phyloP scores from a whole-genome alignment of 2,329 filamentous ascomycete genomes.

The Chaetomiaceae sp. region DNA sequence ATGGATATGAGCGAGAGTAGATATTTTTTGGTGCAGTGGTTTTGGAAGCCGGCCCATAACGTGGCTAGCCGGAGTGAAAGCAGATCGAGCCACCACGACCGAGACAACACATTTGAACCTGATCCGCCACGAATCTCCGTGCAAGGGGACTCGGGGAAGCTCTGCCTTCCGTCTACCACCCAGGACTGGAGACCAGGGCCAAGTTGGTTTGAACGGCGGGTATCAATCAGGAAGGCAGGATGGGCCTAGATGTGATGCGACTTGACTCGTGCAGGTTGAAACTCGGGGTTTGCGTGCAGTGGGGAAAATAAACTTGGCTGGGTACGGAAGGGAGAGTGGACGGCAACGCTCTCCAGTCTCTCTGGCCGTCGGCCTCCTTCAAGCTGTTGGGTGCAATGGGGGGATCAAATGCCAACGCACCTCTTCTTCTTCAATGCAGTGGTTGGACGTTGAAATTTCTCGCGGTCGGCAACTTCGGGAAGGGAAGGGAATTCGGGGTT shows the following conservation, averaged over 20 bases:
- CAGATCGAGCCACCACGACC: not conserved
- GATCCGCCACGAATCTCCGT: not conserved
- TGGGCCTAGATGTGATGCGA: conserved; percentile 7
- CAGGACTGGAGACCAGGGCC: no score
- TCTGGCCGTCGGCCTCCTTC: not conserved
- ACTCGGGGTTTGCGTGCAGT: conserved; percentile 6
- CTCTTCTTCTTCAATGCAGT: conserved; percentile 21
- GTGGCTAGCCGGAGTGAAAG: not conserved
- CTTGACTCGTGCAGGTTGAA: conserved; percentile 9
- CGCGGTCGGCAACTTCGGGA: not conserved
- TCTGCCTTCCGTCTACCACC: not conserved
- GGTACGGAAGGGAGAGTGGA: not conserved
- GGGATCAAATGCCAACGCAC: conserved; percentile 22
- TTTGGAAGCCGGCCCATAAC: not conserved
- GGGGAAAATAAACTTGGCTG: not conserved
- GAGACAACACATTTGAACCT: not conserved
- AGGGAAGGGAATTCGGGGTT: not conserved
- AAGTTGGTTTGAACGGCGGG: not conserved
- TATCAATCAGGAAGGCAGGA: conserved; percentile 5
- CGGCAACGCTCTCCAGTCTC: not conserved
- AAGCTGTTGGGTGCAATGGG: not conserved
- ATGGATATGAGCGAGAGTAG: conserved; percentile 3
- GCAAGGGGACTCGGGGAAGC: not conserved
- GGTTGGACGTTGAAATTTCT: not conserved
- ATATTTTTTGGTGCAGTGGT: no score